Conservation (phyloP, 805 yeast species). For the Cyberlindnera xishuangbannaensis region DNA sequence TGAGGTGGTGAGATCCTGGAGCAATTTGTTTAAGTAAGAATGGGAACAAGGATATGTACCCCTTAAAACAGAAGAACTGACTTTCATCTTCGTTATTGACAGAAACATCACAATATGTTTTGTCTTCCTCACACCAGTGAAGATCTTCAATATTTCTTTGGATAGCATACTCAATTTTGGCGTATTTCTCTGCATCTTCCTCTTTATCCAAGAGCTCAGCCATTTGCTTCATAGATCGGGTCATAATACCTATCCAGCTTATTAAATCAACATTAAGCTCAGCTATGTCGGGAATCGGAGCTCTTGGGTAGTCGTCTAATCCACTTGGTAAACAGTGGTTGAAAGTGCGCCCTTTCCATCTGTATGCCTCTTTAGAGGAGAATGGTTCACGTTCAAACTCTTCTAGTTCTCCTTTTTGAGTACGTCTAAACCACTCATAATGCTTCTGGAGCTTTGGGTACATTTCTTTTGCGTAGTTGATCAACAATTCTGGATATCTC, state of each 20-base stretch:
- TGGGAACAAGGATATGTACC: slow-evolving; percentile 84
- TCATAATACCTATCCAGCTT: slow-evolving; percentile 93
- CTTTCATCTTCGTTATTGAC: slow-evolving; percentile 70
- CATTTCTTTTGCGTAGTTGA: slow-evolving; percentile 52
- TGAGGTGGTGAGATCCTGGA: slow-evolving; percentile 39
- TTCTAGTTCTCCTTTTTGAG: slow-evolving; percentile 70
- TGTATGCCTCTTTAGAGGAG: slow-evolving; percentile 58
- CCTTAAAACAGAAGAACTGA: slow-evolving; percentile 77
- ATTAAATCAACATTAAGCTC: slow-evolving; percentile 87
- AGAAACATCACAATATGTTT: slow-evolving; percentile 77
- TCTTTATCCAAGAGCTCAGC: slow-evolving; percentile 55
- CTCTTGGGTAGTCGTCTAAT: slow-evolving; percentile 91
- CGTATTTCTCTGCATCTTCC: slow-evolving; percentile 54
- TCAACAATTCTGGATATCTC: slow-evolving; percentile 51
- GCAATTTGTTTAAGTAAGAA: slow-evolving; percentile 66
- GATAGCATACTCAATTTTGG: slow-evolving; percentile 48
- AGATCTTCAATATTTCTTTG: slow-evolving; percentile 58
- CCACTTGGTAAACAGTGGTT: slow-evolving; percentile 91
- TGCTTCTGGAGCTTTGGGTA: slow-evolving; percentile 76
- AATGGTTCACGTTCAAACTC: slow-evolving; percentile 61
- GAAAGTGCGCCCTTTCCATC: slow-evolving; percentile 91
- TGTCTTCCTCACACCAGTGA: slow-evolving; percentile 72
- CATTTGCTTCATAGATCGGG: slow-evolving; percentile 70
- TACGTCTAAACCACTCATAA: slow-evolving; percentile 76
- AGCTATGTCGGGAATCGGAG: slow-evolving; percentile 72